Evolutionary conservation across 2,329 filamentous ascomycete species (phyloP), one percentile per base, ranked within the genome.

Genomic region (Sarocladium oryzae): DNA sequence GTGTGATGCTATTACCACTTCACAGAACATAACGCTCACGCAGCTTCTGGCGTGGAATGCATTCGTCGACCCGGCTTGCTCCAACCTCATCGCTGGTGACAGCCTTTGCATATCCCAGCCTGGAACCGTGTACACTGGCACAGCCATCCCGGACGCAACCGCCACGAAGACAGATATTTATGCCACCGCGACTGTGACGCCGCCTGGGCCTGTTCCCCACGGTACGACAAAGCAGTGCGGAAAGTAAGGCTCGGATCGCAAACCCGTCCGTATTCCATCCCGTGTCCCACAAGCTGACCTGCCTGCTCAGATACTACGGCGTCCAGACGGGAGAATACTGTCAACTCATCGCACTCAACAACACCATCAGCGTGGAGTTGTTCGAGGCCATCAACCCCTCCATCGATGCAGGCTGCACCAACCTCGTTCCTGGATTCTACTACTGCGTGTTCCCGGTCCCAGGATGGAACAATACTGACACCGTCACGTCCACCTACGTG

Each of bases 321-420:
- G 62, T 60, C 1, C 9, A 56, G 28, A 28, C 52, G 1, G 66
- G 63, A 10, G 68, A 70, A 50, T 66, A 65, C 52, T 70, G 66
- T 51, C 63, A 65, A 51, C 46, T 62, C 24, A 50, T 70, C 2
- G 52, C 56, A 2, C 43, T 67, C 16, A 59, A 59, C 40, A 65
- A 60, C 24, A 36, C 33, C 10, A 36, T 36, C 33, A 36, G 33
- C n/a, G 33, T 36, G 5, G 33, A 36, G 6, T 15, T 36, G 33
- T 36, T 36, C 33, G n/a, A 36, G 28, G 28, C 28, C 28, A 30
- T 30, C 28, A 30, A 30, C 28, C 28, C 28, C 7, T 30, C 28
- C 13, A 30, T 30, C 28, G 28, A 30, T 13, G 28, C 28, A 30
- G 28, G 28, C 28, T 30, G 28, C 13, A 30, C 28, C 28, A 30